Base-by-base conservation (phyloP, 2,329 filamentous ascomycete genomes). In the Xylariaceae sp. region DNA sequence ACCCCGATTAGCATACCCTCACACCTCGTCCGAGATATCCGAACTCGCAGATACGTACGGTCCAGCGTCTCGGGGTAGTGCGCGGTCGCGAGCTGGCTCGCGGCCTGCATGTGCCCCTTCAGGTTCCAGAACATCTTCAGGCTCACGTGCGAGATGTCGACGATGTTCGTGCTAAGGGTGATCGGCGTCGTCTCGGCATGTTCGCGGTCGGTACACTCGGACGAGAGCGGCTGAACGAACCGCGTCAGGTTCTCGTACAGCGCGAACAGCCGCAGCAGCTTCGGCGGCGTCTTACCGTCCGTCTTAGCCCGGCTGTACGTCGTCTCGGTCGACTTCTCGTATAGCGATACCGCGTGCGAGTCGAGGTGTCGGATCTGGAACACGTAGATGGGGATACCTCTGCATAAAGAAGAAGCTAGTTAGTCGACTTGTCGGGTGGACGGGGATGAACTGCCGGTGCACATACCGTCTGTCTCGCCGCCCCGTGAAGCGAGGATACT, bases 401-500 rank as follows among this genome's bases (percentile, higher is more conserved):
- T 89, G 65, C 23, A 48, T 9, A 41, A 29, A 21, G 7, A 43
- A 20, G 42, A 6, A 14, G 44, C 57, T 20, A 26, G 23, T 26
- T 59, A 54, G 40, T 42, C n/a, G 52, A 41, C 20, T 32, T 12
- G 14, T 16, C 14, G 21, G 16, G 12, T 10, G 20, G n/a, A 12
- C 40, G 7, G 41, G 14, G 18, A 18, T 18, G 12, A 6, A 16
- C 20, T 9, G 19, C 40, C 4, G 40, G 23, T 43, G 52, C 53
- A 21, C 67, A 20, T 63, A 75, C 74, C 75, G 69, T 61, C 86
- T 89, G 75, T 97, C 93, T 65, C 93, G 86, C 63, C 92, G 89
- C 52, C 93, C 93, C 19, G 91, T 96, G 90, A 92, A 97, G 85
- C 96, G 91, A 20, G 93, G 92, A 70, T 96, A 96, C 89, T 93